Percentiles rank a stretch among this genome's conserved stretches.
These are phyloP conservation scores for Paracoccidioides brasiliensis DNA, from an alignment of 2,329 filamentous ascomycete species.

Conservation along the genomic window DNA sequence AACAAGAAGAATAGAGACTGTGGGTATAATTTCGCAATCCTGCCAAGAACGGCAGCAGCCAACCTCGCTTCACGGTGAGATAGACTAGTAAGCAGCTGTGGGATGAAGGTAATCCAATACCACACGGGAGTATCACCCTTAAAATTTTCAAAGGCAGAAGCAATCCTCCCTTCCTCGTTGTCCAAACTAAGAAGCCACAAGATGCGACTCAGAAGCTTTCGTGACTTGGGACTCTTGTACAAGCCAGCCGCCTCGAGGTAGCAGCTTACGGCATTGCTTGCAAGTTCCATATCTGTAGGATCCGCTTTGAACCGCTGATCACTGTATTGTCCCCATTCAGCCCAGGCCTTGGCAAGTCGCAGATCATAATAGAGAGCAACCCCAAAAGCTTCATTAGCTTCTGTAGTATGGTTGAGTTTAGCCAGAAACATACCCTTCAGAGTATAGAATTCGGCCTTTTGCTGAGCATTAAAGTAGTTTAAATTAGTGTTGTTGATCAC, in stretches of 20 bases:
- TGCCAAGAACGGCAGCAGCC: conserved; percentile 72
- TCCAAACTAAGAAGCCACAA: conserved; percentile 93
- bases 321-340: conserved; percentile 98
- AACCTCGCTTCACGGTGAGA: conserved; percentile 83
- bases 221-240: conserved; percentile 93
- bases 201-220: conserved; percentile 84
- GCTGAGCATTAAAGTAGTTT: conserved; percentile 89
- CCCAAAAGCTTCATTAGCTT: conserved; percentile 87
- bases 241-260: conserved; percentile 92
- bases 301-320: conserved; percentile 93
- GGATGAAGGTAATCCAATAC: conserved; percentile 99
- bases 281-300: conserved; percentile 65
- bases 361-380: conserved; percentile 94
- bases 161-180: conserved; percentile 70
- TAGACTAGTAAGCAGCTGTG: conserved; percentile 82
- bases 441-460: conserved; percentile 98
- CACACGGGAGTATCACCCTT: conserved; percentile 95
- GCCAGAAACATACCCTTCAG: conserved; percentile 99
- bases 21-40: conserved; percentile 90
- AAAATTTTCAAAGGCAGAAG: conserved; percentile 82
- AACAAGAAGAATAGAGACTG: conserved; percentile 94
- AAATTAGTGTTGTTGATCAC: conserved; percentile 99
- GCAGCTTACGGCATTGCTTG: conserved; percentile 84
- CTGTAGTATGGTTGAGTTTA: conserved; percentile 77
- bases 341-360: conserved; percentile 91